Evolutionary conservation across 2,329 filamentous ascomycete species (phyloP), one percentile per base, ranked within the genome.

Genomic region (Ophiostoma tasmaniense): DNA sequence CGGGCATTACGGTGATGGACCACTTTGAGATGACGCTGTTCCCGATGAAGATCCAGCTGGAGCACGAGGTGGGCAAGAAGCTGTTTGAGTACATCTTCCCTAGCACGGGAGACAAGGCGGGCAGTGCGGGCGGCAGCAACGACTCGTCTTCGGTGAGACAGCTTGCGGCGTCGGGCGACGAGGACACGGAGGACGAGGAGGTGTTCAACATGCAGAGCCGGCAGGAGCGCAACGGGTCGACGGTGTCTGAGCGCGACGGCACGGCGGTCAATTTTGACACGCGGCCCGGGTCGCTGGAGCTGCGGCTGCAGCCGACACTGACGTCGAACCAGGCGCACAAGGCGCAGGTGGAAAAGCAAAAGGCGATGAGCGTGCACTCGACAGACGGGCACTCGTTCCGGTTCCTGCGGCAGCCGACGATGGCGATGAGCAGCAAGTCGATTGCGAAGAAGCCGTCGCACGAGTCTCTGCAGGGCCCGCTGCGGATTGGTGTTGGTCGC

Each of bases 71-170:
- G 66, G 94, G 93, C 62, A 94, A 96, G 80, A 92, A 90, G 73
- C 82, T 99, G 1, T 97, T 99, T 73, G 93, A 97, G 79, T 99
- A 99, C 78, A 92, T 99, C 74, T 99, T 99, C 81, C 96, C 95
- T 0, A 92, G 90, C 13, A 87, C 91, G 73, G 89, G 89, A 25
- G 81, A 77, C 33, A 25, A 39, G 11, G 50, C 39, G 17, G 35
- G 3, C 28, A 30, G 3, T 10, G 64, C 64, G 10, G 64, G 17
- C 42, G 28, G n/a, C 66, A 45, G 30, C 67, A 67, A 42, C 13
- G 64, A 66, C n/a, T 61, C 55, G 25, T 17, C 55, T 13, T 10
- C 33, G 33, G 33, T 61, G 25, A 28, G 20, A 25, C 55, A 61
- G 25, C 14, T 25, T 28, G 13, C 45, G 86, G 33, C 30, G 33